These are phyloP conservation scores for Annona squamosa DNA, from an alignment of 164 flowering plant genomes.

Conservation along the genomic window DNA sequence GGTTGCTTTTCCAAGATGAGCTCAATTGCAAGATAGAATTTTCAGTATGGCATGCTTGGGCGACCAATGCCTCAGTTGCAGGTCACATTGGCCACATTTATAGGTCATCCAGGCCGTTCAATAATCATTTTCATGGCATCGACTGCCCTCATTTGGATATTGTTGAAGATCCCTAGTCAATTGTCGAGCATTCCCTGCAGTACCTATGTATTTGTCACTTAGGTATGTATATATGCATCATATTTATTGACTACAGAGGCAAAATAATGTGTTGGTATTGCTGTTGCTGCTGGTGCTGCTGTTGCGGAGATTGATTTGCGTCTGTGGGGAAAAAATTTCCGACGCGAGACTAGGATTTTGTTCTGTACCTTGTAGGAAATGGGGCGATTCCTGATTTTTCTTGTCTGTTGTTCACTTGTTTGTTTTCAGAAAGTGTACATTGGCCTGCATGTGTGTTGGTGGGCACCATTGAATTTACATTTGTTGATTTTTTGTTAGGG, in stretches of 20 bases:
- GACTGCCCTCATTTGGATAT: neutral
- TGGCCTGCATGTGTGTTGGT: neutral
- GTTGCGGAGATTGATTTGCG: neutral
- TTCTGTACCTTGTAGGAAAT: neutral
- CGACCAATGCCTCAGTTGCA: slow-evolving; percentile 6
- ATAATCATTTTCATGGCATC: slow-evolving; percentile 3
- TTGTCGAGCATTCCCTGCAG: neutral
- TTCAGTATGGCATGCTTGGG: slow-evolving; percentile 3
- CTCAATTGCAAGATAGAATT: neutral
- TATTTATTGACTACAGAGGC: neutral
- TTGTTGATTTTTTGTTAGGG: neutral
- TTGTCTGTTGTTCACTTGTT: neutral
- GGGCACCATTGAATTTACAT: slow-evolving; percentile 1
- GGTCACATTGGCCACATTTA: slow-evolving; percentile 9
- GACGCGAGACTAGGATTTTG: neutral
- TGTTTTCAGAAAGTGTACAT: neutral
- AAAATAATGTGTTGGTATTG: neutral
- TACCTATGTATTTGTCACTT: neutral
- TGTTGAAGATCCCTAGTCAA: neutral
- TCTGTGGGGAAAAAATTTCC: neutral
- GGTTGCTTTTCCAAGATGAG: neutral
- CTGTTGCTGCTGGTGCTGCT: neutral
- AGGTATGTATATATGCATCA: neutral
- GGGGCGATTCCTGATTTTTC: neutral
- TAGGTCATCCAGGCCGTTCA: neutral